These are phyloP conservation scores for Colletotrichum godetiae DNA, from an alignment of 2,329 filamentous ascomycete genomes.

Conservation along the genomic window DNA sequence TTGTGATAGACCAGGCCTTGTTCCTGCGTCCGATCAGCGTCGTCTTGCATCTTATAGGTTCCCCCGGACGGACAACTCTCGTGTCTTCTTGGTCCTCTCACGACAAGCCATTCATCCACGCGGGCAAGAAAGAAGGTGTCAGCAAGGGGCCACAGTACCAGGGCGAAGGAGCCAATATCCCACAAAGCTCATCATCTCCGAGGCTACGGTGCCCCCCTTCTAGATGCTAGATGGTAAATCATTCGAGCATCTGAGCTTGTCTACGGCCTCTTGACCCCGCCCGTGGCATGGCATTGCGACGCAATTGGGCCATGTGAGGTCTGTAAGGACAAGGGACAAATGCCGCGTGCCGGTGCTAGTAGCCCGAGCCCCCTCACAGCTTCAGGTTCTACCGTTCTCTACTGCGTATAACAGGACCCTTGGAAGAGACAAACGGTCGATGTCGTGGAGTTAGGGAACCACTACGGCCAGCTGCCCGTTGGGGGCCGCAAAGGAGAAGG, in stretches of 20 bases:
- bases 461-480: not conserved
- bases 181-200: conserved; percentile 20
- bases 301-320: conserved; percentile 20
- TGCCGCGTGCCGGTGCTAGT: conserved; percentile 19
- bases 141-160: not conserved
- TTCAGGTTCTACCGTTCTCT: not conserved
- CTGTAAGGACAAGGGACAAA: not conserved
- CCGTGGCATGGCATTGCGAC: conserved; percentile 16
- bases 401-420: not conserved
- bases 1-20: not conserved
- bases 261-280: conserved; percentile 6
- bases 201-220: not conserved
- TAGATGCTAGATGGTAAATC: not conserved
- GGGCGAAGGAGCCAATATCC: conserved; percentile 4
- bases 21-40: conserved; percentile 21
- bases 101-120: not conserved
- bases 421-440: not conserved
- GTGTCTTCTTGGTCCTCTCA: conserved; percentile 1
- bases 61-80: not conserved
- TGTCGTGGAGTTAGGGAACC: not conserved
- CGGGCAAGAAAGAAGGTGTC: not conserved
- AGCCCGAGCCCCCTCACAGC: not conserved
- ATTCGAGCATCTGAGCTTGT: not conserved
- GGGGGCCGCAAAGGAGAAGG: not conserved
- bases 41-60: conserved; percentile 24